Evolutionary conservation across 1,284 basidiomycete genomes (phyloP), one percentile per base, ranked within the genome.

Genomic region (Irpex sp.): DNA sequence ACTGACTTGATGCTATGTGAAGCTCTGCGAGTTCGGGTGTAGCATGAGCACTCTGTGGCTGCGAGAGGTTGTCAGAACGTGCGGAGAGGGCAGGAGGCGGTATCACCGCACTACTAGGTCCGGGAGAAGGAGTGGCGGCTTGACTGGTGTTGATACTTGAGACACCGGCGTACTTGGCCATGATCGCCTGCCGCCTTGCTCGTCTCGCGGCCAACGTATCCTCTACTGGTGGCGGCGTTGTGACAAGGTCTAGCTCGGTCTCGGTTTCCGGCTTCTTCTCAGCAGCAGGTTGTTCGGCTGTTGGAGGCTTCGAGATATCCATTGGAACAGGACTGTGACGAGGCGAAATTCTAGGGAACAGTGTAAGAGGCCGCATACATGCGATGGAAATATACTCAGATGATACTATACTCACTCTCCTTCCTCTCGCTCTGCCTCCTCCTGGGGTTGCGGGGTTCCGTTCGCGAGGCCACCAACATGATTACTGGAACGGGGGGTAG

Each of bases 141-240:
- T 43, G 11, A 43, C 39, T 43, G 39, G 39, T 43, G 15, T 43
- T 43, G 47, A 75, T 73, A 68, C 81, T 85, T 60, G 80, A 71
- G 50, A 79, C 74, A 19, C 84, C 83, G 7, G 79, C 72, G 75
- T 95, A 92, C 75, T 93, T 95, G 61, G 93, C 93, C 64, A 94
- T 79, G 60, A 97, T 95, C 21, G 92, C 94, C 68, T 89, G 88
- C 47, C 94, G 86, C 68, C 86, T 90, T 31, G 89, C 88, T 36
- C 90, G 83, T n/a, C 93, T 84, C 61, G 88, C 90, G 51, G 90
- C 93, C 21, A 95, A 79, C 3, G 89, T 78, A 62, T 88, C 83
- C 71, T 94, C 92, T 1, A 90, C 81, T 19, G 89, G 85, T 8
- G 82, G 81, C 35, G 85, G 84, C 1, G 84, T 83, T 5, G 81